Evolutionary conservation across 2,329 filamentous ascomycete species (phyloP), one percentile per base, ranked within the genome.

Genomic region (Onygenales sp.): DNA sequence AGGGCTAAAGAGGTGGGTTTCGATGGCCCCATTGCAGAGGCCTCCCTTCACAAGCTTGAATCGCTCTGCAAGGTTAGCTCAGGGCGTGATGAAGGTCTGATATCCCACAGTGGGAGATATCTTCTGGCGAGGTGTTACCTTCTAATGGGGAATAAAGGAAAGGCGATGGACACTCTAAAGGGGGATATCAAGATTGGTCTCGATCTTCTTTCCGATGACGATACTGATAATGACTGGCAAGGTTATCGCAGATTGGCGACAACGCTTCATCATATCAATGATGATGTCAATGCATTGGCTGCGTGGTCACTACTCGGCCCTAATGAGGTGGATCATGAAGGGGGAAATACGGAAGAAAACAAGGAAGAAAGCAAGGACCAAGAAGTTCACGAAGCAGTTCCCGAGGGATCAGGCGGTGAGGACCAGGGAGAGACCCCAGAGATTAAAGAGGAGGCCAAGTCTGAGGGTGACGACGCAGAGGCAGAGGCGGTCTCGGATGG

Each of bases 121-220:
- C 34, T 50, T 13, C 52, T 57, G 4, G 56, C 44, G 11, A 49
- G 56, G 33, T 48, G 53, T 13, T 59, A 62, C 52, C 47, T 56
- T 31, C 45, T 60, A 2, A 47, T 58, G 36, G 59, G 58, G 4
- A 53, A 63, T 33, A 52, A 53, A 40, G 34, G 54, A 9, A 56
- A 57, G 36, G 63, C 61, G 1, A 60, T 56, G n/a, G 57, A 62
- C 21, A 49, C 56, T 10, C 51, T 58, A 3, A 58, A 57, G 11
- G 58, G 58, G 14, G 17, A 58, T n/a, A 52, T 66, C 32, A 61
- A 62, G 46, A 42, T 62, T 1, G 61, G 61, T 1, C 44, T 66
- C 13, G 64, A 67, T 49, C 55, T 65, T 32, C 54, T 67, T 3
- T 61, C 57, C 2, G 64, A 67, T 42, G 55, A 62, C 5, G 64